Conservation (phyloP, 257 asterid species). For the Mentha longifolia region DNA sequence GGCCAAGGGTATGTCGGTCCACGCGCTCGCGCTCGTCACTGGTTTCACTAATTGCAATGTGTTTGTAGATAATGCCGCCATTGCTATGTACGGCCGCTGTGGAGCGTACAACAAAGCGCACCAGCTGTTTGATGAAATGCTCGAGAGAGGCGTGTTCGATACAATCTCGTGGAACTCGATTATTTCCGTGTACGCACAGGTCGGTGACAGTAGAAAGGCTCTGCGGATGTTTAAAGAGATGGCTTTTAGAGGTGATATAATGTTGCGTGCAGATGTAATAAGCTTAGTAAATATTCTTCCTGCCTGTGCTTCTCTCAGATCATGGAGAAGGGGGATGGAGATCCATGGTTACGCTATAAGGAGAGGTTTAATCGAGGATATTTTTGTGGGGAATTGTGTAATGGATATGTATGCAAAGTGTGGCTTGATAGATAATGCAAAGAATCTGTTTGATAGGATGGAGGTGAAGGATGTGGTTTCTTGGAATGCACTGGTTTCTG, state of each 20-base stretch:
- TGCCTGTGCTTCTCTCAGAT: constrained; percentile 62
- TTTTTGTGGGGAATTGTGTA: constrained; percentile 78
- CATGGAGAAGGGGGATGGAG: constrained; percentile 61
- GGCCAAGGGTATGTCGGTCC: constrained; percentile 52
- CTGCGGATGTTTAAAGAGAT: constrained; percentile 57
- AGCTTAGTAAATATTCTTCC: constrained; percentile 83
- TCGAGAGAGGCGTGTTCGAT: constrained; percentile 54
- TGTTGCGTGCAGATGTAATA: constrained; percentile 65
- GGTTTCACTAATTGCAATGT: constrained; percentile 64
- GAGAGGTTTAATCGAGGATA: constrained; percentile 60
- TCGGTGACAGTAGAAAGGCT: constrained; percentile 49
- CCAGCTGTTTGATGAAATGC: constrained; percentile 66
- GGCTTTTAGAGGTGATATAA: constrained; percentile 42
- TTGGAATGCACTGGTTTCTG: constrained; percentile 86
- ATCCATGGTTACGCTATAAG: constrained; percentile 67
- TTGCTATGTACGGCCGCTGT: constrained; percentile 77
- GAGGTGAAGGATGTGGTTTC: constrained; percentile 84
- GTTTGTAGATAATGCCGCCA: constrained; percentile 71
- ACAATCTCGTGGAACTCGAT: constrained; percentile 86
- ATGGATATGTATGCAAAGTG: constrained; percentile 92
- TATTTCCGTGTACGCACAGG: constrained; percentile 54
- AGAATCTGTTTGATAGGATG: constrained; percentile 65
- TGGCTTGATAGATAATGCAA: constrained; percentile 68
- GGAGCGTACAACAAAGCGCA: constrained; percentile 54
- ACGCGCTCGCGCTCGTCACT: constrained; percentile 51